Percentiles rank a stretch among this genome's conserved stretches.
phyloP scores from a whole-genome alignment of 1,284 basidiomycete genomes.

The Sutorius eximius region DNA sequence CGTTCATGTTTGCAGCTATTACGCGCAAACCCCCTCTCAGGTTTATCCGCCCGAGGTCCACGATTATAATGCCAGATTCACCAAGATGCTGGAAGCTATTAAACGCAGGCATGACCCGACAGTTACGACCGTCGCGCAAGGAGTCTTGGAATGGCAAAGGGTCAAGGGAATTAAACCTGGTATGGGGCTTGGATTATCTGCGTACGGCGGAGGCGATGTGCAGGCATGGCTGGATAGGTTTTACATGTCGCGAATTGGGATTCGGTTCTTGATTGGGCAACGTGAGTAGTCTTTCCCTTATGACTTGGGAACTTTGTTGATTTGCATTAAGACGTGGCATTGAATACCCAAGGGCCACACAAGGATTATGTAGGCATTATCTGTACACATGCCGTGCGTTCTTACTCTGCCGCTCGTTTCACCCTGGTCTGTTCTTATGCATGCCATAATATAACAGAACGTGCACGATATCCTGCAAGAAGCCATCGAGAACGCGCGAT shows the following conservation, averaged over 20 bases:
- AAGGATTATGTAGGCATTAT: slow-evolving; percentile 97
- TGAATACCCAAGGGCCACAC: slow-evolving; percentile 88
- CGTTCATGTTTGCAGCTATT: slow-evolving; percentile 63
- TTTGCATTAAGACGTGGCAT: slow-evolving; percentile 69
- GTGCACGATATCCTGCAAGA: slow-evolving; percentile 97
- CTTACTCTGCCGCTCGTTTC: slow-evolving; percentile 2
- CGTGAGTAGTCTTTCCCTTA: slow-evolving; percentile 49
- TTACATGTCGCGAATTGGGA: slow-evolving; percentile 96
- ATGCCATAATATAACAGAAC: slow-evolving; percentile 50
- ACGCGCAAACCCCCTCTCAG: slow-evolving; percentile 68
- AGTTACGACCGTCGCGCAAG: slow-evolving; percentile 95
- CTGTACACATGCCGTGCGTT: slow-evolving; percentile 84
- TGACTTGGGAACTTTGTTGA: slow-evolving; percentile 5
- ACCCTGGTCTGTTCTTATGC: not conserved
- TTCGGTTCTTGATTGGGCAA: slow-evolving; percentile 93
- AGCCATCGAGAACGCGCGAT: slow-evolving; percentile 97
- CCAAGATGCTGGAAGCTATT: slow-evolving; percentile 84
- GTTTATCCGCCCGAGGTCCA: slow-evolving; percentile 91
- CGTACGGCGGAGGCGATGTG: slow-evolving; percentile 82
- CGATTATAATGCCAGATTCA: slow-evolving; percentile 93
- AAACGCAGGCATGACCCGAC: slow-evolving; percentile 97
- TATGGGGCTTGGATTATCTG: slow-evolving; percentile 33
- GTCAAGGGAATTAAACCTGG: slow-evolving; percentile 30
- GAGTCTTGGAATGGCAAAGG: slow-evolving; percentile 79
- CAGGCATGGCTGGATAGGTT: slow-evolving; percentile 97